A percentile compares a stretch with the other conserved stretches of the same genome.
phyloP scores from a whole-genome alignment of 73 alveolate genomes.

The Uronychia setigera region DNA sequence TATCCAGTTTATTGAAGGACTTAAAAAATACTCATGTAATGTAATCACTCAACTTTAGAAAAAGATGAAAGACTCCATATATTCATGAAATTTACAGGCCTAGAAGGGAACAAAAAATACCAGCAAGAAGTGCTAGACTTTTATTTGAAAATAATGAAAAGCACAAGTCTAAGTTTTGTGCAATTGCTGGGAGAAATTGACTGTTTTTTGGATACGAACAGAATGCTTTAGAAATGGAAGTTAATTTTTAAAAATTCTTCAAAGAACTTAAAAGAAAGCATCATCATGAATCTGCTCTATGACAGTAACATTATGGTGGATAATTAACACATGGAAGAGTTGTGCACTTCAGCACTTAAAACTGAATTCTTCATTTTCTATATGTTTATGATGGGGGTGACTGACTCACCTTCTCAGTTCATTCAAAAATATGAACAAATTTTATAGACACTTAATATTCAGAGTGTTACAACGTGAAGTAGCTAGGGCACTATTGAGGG shows the following conservation, averaged over 20 bases:
- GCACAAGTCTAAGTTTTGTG: neutral
- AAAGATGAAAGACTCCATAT: neutral
- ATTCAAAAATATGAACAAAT: neutral
- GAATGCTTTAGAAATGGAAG: neutral
- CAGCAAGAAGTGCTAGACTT: neutral
- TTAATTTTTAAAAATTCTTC: neutral
- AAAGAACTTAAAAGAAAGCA: neutral
- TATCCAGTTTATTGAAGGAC: neutral
- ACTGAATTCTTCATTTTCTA: neutral
- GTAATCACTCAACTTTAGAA: neutral
- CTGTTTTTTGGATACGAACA: neutral
- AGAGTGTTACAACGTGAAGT: neutral
- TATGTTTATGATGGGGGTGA: neutral
- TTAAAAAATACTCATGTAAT: neutral
- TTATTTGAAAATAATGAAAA: neutral
- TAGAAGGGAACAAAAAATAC: neutral
- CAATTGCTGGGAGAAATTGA: neutral
- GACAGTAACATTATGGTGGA: neutral
- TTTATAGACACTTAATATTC: neutral
- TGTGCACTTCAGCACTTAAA: neutral
- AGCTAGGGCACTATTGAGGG: neutral
- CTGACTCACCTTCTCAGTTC: neutral
- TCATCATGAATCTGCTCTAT: neutral
- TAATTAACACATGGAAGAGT: neutral
- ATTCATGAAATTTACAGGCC: neutral